Evolutionary conservation across 2,329 filamentous ascomycete genomes (phyloP), one percentile per base, ranked within the genome.

Genomic region (Cytospora mali): DNA sequence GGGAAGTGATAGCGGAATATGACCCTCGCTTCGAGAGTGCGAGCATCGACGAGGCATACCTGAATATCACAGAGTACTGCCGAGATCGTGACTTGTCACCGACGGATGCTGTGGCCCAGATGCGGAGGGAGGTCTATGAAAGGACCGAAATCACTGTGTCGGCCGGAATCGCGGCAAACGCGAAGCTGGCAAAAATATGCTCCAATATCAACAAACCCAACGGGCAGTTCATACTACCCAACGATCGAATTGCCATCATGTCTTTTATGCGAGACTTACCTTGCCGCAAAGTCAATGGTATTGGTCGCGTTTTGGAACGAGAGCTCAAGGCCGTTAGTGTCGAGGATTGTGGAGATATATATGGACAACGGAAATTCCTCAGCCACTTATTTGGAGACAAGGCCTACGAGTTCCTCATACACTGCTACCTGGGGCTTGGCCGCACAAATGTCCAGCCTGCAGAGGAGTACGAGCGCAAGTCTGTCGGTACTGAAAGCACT

Each of bases 191-290:
- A 31, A 99, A 99, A 76, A 97, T 99, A 33, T 92, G 90, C 69
- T 96, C 92, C 21, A 97, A 99, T 72, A 86, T 90, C 74, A 97
- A 98, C 75, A 99, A 99, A 72, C 95, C 95, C 0, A 96, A 99
- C 69, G 95, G 95, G 0, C 95, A 98, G 72, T 98, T 90, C 69
- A 77, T 85, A 11, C 79, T 98, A 1, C 83, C 89, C 0, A 90
- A 83, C 58, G 88, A 96, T 48, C 84, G 93, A 11, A 77, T 79
- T 28, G 82, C 86, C 0, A 92, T 99, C 64, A 87, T 98, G 84
- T 78, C 82, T 0, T 98, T 97, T 72, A 97, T 98, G 90, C 82
- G 84, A 13, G 84, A 88, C 31, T 79, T 99, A 27, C 89, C 93
- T 0, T 93, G 92, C 0, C 85, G 95, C 35, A 97, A 97, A 72